Conservation (phyloP, 2,329 filamentous ascomycete species). For the Mariannaea elegans region DNA sequence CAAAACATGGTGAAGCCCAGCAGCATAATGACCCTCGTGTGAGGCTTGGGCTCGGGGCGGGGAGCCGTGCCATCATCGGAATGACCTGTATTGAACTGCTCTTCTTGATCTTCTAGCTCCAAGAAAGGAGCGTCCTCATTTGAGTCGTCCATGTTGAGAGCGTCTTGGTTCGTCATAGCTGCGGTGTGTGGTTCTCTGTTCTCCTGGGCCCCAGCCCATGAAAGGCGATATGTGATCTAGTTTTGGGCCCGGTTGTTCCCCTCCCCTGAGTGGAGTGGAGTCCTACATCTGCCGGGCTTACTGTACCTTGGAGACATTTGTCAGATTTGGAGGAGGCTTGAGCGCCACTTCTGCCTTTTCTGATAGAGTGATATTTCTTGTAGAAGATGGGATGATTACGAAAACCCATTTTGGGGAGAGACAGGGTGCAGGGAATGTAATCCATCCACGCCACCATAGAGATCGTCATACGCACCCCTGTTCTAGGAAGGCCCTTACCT, state of each 20-base stretch:
- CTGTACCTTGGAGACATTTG: no score
- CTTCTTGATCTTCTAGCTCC: neutral
- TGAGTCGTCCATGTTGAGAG: neutral
- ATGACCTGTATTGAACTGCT: neutral
- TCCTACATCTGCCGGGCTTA: no score
- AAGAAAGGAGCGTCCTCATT: neutral
- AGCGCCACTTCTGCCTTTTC: no score
- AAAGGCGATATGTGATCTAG: neutral
- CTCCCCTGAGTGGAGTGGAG: no score
- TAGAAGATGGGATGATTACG: no score
- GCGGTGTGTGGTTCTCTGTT: neutral
- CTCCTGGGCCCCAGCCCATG: neutral
- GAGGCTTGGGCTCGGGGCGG: neutral
- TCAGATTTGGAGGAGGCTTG: no score
- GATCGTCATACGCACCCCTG: neutral
- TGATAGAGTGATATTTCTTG: no score
- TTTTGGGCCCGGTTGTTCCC: no score
- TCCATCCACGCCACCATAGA: neutral
- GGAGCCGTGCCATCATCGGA: neutral
- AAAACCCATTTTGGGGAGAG: neutral
- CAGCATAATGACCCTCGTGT: neutral
- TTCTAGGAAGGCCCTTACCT: neutral
- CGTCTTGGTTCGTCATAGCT: neutral
- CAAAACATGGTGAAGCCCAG: constrained; percentile 2
- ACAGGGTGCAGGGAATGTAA: neutral